A percentile compares a stretch with the other conserved stretches of the same genome.
These are phyloP conservation scores for Pezicula carpinea DNA, from an alignment of 2,329 filamentous ascomycete species.

Conservation along the genomic window DNA sequence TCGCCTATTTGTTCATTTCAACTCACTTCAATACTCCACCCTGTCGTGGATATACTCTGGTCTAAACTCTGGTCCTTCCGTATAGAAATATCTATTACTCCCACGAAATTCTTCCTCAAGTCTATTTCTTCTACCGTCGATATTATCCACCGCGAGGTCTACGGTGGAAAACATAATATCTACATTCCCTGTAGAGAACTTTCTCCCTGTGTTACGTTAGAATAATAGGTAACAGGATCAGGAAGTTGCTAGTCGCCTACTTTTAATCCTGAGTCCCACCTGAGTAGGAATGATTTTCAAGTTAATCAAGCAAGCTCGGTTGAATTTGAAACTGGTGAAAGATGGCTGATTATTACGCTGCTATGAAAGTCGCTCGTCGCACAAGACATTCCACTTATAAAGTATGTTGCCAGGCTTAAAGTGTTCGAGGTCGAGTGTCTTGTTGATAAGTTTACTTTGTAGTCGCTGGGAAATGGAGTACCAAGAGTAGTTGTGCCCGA, in stretches of 20 bases:
- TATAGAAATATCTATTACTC: constrained; percentile 5
- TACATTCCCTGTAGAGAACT: background rate
- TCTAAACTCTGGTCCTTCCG: constrained; percentile 8
- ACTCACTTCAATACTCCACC: constrained; percentile 3
- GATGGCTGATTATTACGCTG: constrained; percentile 1
- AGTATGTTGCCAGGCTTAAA: constrained; percentile 9
- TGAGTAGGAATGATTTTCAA: constrained; percentile 8
- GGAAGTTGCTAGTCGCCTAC: background rate
- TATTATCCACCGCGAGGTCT: constrained; percentile 2
- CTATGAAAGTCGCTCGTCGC: constrained; percentile 8
- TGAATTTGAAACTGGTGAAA: constrained; percentile 8
- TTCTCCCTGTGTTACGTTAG: background rate
- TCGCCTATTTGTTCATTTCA: too few species aligned
- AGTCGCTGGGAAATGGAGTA: constrained; percentile 3
- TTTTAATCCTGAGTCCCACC: constrained; percentile 4
- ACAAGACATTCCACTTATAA: constrained; percentile 13
- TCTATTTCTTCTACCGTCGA: background rate
- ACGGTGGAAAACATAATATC: background rate
- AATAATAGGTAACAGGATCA: background rate
- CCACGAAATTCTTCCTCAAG: background rate
- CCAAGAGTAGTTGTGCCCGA: constrained; percentile 9
- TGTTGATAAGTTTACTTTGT: background rate
- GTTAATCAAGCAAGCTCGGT: constrained; percentile 9
- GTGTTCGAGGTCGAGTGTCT: constrained; percentile 5
- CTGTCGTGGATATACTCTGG: constrained; percentile 10